Evolutionary conservation across 495 filamentous ascomycete genomes (phyloP).

Genomic region (Xylaria curta): DNA sequence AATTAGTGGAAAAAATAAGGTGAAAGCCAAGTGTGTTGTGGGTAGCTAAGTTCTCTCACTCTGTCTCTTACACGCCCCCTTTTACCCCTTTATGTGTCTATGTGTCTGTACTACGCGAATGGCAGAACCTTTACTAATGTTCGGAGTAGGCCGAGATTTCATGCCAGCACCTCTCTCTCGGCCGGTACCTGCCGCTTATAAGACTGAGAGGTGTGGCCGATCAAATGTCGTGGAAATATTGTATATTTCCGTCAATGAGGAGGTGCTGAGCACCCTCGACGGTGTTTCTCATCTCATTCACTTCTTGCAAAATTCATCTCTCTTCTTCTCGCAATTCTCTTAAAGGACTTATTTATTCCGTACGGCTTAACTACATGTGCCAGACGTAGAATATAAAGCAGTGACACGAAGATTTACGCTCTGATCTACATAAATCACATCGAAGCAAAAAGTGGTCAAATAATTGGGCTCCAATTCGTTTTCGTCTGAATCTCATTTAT

Average conservation of each 20-base stretch:
- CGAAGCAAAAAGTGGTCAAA: neutral
- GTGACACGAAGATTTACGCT: neutral
- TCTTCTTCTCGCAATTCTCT: too few species aligned
- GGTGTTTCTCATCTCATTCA: too few species aligned
- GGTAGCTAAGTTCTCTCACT: too few species aligned
- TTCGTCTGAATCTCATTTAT: neutral
- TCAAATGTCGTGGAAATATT: neutral
- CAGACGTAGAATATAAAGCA: neutral
- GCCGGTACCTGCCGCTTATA: conserved; percentile 1
- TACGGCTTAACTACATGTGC: neutral
- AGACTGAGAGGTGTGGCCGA: neutral
- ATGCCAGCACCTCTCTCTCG: neutral
- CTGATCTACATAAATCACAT: neutral
- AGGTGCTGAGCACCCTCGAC: too few species aligned
- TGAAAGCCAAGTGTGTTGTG: too few species aligned
- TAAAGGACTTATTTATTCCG: neutral
- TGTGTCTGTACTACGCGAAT: neutral
- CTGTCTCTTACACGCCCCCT: too few species aligned
- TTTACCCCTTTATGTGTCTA: neutral
- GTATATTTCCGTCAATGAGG: neutral
- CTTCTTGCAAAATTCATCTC: too few species aligned
- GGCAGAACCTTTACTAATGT: neutral
- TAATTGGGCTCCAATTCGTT: neutral
- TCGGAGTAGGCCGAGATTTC: neutral
- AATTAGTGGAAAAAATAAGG: too few species aligned